Base-by-base conservation (phyloP, 441 rosid genomes). In the Adansonia grandidieri region DNA sequence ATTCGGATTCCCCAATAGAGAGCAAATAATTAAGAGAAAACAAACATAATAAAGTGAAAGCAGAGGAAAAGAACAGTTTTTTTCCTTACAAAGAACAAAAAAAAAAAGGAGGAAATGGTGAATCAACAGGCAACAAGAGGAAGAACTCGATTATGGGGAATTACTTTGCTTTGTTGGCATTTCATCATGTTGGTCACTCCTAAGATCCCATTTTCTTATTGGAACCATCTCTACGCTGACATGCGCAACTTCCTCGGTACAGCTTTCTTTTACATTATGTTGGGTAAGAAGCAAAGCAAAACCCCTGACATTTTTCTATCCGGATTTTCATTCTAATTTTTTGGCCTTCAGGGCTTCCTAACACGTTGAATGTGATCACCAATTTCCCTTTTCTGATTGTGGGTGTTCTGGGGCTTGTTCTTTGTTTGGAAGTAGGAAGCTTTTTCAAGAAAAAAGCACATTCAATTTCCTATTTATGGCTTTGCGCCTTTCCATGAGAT, bases 311-410 rank as follows among this genome's bases (percentile, higher is more conserved):
- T 32, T 32, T 32, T 32, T 32, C 68, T 10, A 48, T 48, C 47
- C 13, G 19, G 75, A 13, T 75, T 56, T 79, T 71, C 64, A 9
- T 77, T 44, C 1, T 77, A 74, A 67, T 65, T n/a, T 76, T 64
- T 82, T 32, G 37, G 14, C 56, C 53, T n/a, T 32, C 85, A 93
- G 97, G 98, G 78, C 93, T 94, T 76, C 97, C 98, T 51, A 95
- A 91, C 64, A 91, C 97, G 60, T 87, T 91, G 89, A 95, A 91
- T 79, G 98, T 95, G 68, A 84, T 93, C 80, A 86, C 97, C 81
- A 89, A 86, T 88, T 95, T 95, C 81, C 98, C 97, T 1, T 91
- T 95, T 87, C 77, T 95, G 80, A 79, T 91, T 51, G 91, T 93
- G 77, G 97, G 97, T 1, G 94, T 95, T 71, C 86, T 91, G 74